A percentile compares a stretch with the other conserved stretches of the same genome.
Conservation (phyloP, 1,284 basidiomycete genomes). For the Ganoderma lucidum region DNA sequence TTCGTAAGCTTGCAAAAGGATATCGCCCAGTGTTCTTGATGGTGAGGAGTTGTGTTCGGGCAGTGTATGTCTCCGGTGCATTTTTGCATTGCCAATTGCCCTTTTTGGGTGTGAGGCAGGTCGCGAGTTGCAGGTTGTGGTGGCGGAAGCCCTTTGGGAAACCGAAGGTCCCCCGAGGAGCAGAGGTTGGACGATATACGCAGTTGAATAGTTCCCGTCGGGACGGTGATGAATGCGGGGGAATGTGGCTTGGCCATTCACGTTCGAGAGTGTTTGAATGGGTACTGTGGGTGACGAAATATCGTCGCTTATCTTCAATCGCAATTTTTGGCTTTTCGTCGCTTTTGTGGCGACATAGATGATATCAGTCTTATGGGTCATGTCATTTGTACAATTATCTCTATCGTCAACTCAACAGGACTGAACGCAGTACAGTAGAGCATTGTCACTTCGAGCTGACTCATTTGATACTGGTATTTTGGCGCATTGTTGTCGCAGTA, state of each 20-base stretch:
- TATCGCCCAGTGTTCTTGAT: constrained; percentile 3
- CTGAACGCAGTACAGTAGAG: too few species aligned
- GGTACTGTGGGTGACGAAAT: constrained; percentile 21
- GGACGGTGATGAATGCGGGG: constrained; percentile 38
- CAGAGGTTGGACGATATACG: constrained; percentile 31
- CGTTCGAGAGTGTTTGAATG: constrained; percentile 32
- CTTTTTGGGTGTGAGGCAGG: constrained; percentile 30
- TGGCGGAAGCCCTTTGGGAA: constrained; percentile 34
- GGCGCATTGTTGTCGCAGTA: neutral
- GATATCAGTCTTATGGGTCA: neutral
- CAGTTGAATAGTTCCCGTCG: constrained; percentile 25
- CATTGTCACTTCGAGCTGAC: constrained; percentile 10
- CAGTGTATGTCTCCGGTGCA: constrained; percentile 33
- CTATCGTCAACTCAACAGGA: too few species aligned
- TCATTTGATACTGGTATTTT: constrained; percentile 22
- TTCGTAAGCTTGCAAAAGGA: constrained; percentile 27
- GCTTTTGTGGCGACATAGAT: constrained; percentile 25
- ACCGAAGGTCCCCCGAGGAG: constrained; percentile 37
- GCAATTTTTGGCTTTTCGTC: constrained; percentile 26
- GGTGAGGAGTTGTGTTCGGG: constrained; percentile 26
- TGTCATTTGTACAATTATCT: neutral
- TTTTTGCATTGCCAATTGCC: constrained; percentile 18
- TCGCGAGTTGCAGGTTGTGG: constrained; percentile 23
- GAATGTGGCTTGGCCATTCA: constrained; percentile 34
- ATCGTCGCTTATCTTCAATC: constrained; percentile 12